Percentiles rank a stretch among this genome's conserved stretches.
These are phyloP conservation scores for Quercus robur DNA, from an alignment of 306 rosid species.

Conservation along the genomic window DNA sequence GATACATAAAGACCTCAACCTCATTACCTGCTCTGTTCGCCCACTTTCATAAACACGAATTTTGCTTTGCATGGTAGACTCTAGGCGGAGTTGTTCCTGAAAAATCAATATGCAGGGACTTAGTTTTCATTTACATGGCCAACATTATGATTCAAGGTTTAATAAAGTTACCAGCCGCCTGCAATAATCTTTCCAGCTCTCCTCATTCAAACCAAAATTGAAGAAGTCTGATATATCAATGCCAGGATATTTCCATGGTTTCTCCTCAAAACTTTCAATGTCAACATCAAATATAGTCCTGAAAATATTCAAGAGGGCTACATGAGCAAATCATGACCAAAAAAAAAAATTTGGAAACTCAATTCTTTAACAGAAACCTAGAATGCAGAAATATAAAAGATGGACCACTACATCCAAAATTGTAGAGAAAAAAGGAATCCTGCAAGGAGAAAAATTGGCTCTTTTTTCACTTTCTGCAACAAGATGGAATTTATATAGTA, in stretches of 20 bases:
- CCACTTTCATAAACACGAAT: constrained; percentile 98
- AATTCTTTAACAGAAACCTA: neutral
- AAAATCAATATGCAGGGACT: constrained; percentile 18
- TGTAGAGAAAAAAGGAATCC: neutral
- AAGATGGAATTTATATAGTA: neutral
- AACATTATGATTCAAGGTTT: neutral
- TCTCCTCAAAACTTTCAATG: constrained; percentile 88
- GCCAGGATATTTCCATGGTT: constrained; percentile 87
- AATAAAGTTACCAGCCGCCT: constrained; percentile 79
- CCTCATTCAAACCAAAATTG: constrained; percentile 93
- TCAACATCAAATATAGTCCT: constrained; percentile 97
- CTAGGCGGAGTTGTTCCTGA: constrained; percentile 96
- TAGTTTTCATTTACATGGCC: constrained; percentile 18
- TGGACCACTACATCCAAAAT: neutral
- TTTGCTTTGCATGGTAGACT: constrained; percentile 99
- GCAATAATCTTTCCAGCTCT: constrained; percentile 96
- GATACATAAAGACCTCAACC: constrained; percentile 2
- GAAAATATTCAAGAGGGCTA: constrained; percentile 34
- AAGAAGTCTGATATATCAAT: constrained; percentile 83
- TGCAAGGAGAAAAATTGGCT: neutral
- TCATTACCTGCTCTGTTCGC: constrained; percentile 81
- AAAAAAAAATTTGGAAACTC: neutral
- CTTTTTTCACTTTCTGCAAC: neutral
- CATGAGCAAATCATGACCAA: constrained; percentile 5
- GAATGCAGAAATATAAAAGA: neutral